These are phyloP conservation scores for Mucor plumbeus DNA, from an alignment of 371 early-diverging fungal genomes.

Conservation along the genomic window DNA sequence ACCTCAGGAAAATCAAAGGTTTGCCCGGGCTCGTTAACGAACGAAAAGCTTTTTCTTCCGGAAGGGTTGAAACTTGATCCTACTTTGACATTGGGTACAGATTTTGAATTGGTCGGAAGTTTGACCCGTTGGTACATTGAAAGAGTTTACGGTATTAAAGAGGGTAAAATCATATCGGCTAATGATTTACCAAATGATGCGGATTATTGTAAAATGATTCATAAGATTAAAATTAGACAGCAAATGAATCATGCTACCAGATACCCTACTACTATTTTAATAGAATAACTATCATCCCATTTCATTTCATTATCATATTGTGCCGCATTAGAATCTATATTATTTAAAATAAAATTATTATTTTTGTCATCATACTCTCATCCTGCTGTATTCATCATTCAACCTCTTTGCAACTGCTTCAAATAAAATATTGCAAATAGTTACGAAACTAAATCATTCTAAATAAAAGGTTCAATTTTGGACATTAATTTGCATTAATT, in stretches of 20 bases:
- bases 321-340: not conserved
- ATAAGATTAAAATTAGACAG: slow-evolving; percentile 24
- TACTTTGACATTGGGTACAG: slow-evolving; percentile 10
- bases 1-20: slow-evolving; percentile 9
- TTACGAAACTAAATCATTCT: no score
- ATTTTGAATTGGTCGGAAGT: slow-evolving; percentile 22
- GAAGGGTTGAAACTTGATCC: slow-evolving; percentile 15
- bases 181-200: slow-evolving; percentile 14
- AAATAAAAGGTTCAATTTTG: no score
- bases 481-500: no score
- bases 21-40: slow-evolving; percentile 10
- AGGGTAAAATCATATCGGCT: slow-evolving; percentile 9
- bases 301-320: not conserved
- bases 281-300: not conserved
- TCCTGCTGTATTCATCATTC: no score
- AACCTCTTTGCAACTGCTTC: no score
- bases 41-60: slow-evolving; percentile 1
- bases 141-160: slow-evolving; percentile 11
- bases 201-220: slow-evolving; percentile 26
- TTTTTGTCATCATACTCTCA: no score
- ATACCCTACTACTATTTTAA: not conserved
- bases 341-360: no score
- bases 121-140: slow-evolving; percentile 24
- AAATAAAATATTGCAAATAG: no score
- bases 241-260: slow-evolving; percentile 16